Base-by-base conservation (phyloP, 768 basidiomycete species). In the Lactarius quietus region DNA sequence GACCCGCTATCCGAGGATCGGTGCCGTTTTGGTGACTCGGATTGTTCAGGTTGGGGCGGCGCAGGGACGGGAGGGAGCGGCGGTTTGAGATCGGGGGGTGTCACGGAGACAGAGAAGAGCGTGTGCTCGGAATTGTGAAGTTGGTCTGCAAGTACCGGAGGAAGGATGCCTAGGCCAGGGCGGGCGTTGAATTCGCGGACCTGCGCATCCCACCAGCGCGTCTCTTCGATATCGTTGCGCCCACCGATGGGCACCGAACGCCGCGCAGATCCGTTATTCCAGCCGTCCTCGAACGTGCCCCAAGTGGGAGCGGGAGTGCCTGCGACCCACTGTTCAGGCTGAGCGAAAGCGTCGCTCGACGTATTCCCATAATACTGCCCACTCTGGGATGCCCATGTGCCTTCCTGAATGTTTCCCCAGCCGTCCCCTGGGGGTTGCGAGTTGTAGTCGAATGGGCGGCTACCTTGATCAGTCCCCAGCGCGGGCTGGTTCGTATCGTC, bases 101-200 rank as follows among this genome's bases (percentile, higher is more conserved):
- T 73, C 29, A 76, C 79, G 65, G 77, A 83, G 36, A 92, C 85
- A 10, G 82, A 85, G 75, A 83, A 90, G 31, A 93, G 75, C 9
- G 84, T 83, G 73, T 92, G 90, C 48, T 90, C 84, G 8, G 89
- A 79, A 70, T 90, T 81, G 73, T 92, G 90, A 28, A 92, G 76
- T 59, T 80, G 75, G 54, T 90, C 86, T 14, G 85, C 85, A 23
- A 92, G 78, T 59, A 85, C 74, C 3, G 90, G 86, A 0, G 91
- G 84, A 23, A 92, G 78, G 52, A 90, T 80, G 20, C 91, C 90
- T 1, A 82, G 80, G 3, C 90, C 90, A 0, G 91, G 91, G 28
- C 90, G 85, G 51, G 75, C 72, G 69, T 74, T 71, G 52, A 62
- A 74, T 43, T 77, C 77, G 51, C 84, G 82, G 23, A 80, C 70